phyloP scores from a whole-genome alignment of 371 early-diverging fungal species.

The Haplosporangium sp. region DNA sequence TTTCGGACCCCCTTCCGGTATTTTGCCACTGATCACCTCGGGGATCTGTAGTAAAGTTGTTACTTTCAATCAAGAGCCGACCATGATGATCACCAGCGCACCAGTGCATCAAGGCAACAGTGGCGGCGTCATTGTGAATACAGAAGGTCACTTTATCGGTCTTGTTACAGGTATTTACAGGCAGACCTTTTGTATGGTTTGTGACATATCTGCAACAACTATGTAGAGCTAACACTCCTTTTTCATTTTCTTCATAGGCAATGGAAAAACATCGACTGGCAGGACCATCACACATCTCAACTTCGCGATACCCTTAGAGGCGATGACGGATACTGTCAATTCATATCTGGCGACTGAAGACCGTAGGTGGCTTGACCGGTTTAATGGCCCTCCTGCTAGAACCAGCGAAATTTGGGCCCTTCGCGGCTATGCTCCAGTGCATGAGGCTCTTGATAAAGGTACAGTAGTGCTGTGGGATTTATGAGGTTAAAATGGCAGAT shows the following conservation, averaged over 20 bases:
- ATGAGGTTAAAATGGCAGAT: not conserved
- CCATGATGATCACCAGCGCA: slow-evolving; percentile 49
- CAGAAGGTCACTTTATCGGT: slow-evolving; percentile 41
- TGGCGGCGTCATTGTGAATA: slow-evolving; percentile 50
- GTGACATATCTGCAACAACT: not conserved
- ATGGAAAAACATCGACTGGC: slow-evolving; percentile 53
- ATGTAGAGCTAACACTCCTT: not conserved
- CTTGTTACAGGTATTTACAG: slow-evolving; percentile 35
- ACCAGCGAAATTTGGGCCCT: slow-evolving; percentile 51
- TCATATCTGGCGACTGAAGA: slow-evolving; percentile 59
- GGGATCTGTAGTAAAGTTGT: slow-evolving; percentile 50
- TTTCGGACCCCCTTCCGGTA: slow-evolving; percentile 51
- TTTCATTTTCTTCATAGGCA: slow-evolving; percentile 10
- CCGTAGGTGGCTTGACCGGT: slow-evolving; percentile 51
- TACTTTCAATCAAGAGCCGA: slow-evolving; percentile 17
- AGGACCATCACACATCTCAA: slow-evolving; percentile 55
- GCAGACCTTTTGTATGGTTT: too few species aligned
- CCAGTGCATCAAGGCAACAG: slow-evolving; percentile 56
- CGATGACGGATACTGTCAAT: slow-evolving; percentile 34
- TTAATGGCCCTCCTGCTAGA: slow-evolving; percentile 35
- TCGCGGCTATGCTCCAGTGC: slow-evolving; percentile 44
- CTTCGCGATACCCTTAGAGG: slow-evolving; percentile 53
- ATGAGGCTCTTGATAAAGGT: slow-evolving; percentile 52
- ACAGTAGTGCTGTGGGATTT: not conserved
- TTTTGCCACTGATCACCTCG: slow-evolving; percentile 52